Evolutionary conservation across 805 yeast species (phyloP), one percentile per base, ranked within the genome.

Genomic region (Candida qinlingensis): DNA sequence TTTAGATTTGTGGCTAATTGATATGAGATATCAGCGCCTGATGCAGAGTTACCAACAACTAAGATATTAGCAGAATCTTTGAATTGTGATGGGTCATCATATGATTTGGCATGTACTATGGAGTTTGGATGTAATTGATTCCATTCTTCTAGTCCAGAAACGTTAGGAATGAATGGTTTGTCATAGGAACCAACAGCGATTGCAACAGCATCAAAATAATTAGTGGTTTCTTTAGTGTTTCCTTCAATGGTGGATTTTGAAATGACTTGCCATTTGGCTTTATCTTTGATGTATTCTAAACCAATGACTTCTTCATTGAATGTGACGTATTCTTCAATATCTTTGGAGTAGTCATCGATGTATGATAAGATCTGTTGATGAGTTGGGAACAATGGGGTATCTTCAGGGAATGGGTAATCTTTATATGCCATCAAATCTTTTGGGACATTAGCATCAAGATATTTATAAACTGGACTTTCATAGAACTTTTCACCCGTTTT

Each of bases 21-120:
- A 48, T 73, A 75, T 3, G 88, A 77, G 39, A 86, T 69, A 60
- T 89, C 96, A 19, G 80, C 76, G 29, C 92, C 96, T 31, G 89
- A 81, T 3, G 94, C 85, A 9, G 83, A 80, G 56, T 82, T 83
- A 0, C 96, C 96, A n/a, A 87, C 78, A 6, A 87, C 74, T 40
- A 87, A 63, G 12, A 83, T 79, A 33, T 65, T 72, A 40, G 69
- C 63, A 27, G 69, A 64, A 6, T 59, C 56, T 37, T 45, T 30
- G 50, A 70, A 83, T 11, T 68, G 70, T 1, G 68, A 69, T 0
- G 81, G 74, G 19, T 63, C 63, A 48, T 81, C 73, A 58, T 72
- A 85, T 36, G 72, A 64, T 51, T 80, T 80, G 7, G 90, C 74
- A 63, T 85, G 92, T 3, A 68, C 54, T 2, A 85, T 63, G 1